Evolutionary conservation across 2,329 filamentous ascomycete genomes (phyloP).

Genomic region (Cladosporium sp.): DNA sequence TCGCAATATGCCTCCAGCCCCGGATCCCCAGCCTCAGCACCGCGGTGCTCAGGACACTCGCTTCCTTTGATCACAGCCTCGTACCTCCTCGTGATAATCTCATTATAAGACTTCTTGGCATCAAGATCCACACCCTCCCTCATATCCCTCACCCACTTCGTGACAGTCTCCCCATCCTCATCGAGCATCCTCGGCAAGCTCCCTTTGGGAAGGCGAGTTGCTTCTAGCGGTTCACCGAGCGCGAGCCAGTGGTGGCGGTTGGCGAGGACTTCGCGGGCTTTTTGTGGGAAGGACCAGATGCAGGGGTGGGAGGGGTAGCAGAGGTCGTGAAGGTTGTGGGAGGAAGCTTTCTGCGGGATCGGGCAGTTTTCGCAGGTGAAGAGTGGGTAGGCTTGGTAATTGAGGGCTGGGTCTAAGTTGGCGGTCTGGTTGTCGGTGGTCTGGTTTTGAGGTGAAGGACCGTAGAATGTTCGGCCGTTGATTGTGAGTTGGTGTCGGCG

Average conservation of each 20-base stretch:
- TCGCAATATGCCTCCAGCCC: neutral
- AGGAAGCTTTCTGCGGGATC: neutral
- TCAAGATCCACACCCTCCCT: neutral
- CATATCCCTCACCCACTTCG: neutral
- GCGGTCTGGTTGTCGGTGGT: neutral
- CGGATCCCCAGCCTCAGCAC: neutral
- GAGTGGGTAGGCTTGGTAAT: neutral
- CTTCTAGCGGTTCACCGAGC: neutral
- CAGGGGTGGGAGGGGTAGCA: constrained; percentile 5
- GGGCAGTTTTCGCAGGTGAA: neutral
- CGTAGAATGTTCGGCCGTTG: neutral
- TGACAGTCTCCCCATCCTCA: neutral
- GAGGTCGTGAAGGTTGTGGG: neutral
- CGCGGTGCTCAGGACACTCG: neutral
- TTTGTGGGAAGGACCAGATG: neutral
- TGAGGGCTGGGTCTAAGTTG: neutral
- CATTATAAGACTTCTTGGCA: neutral
- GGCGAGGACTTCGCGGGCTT: constrained; percentile 2
- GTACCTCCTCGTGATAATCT: neutral
- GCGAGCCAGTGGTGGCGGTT: neutral
- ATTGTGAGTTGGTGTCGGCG: neutral
- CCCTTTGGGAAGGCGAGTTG: neutral
- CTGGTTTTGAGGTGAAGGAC: neutral
- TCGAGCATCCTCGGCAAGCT: neutral
- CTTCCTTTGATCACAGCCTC: neutral